phyloP scores from a whole-genome alignment of 345 rosid genomes.

The Arabis hirsuta region DNA sequence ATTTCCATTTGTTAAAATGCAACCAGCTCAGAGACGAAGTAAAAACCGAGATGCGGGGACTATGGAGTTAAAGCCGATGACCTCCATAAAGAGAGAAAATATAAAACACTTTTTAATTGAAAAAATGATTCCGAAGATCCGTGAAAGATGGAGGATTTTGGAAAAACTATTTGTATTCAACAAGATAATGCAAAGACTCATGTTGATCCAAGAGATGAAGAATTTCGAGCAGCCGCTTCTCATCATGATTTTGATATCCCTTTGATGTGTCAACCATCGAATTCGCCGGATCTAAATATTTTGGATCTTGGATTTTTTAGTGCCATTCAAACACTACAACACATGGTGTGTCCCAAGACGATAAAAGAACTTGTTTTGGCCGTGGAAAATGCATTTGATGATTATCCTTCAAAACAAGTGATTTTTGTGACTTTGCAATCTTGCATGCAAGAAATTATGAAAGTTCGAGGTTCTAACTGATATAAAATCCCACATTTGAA shows the following conservation, averaged over 20 bases:
- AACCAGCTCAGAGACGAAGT: slow-evolving; percentile 3
- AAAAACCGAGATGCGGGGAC: not conserved
- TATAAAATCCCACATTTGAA: slow-evolving; percentile 15
- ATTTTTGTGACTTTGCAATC: slow-evolving; percentile 2
- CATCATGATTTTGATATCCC: not conserved
- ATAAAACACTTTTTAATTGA: not conserved
- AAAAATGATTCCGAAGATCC: not conserved
- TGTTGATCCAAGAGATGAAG: too few species aligned
- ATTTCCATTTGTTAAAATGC: slow-evolving; percentile 1
- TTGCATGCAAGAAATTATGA: slow-evolving; percentile 13
- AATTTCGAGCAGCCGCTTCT: not conserved
- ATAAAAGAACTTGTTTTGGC: not conserved
- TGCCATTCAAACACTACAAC: not conserved
- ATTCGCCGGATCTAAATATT: not conserved
- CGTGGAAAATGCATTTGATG: not conserved
- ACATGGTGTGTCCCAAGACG: not conserved
- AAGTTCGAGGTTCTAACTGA: not conserved
- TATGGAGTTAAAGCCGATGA: slow-evolving; percentile 5
- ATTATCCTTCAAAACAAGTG: not conserved
- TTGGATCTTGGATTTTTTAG: not conserved
- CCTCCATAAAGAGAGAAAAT: not conserved
- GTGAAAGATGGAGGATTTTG: slow-evolving; percentile 1
- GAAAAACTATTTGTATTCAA: not conserved
- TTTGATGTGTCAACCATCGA: not conserved
- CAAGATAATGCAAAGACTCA: too few species aligned